Percentiles rank a stretch among this genome's conserved stretches.
Evolutionary conservation across 2,329 filamentous ascomycete species (phyloP).

Genomic region (Truncatella angustata): DNA sequence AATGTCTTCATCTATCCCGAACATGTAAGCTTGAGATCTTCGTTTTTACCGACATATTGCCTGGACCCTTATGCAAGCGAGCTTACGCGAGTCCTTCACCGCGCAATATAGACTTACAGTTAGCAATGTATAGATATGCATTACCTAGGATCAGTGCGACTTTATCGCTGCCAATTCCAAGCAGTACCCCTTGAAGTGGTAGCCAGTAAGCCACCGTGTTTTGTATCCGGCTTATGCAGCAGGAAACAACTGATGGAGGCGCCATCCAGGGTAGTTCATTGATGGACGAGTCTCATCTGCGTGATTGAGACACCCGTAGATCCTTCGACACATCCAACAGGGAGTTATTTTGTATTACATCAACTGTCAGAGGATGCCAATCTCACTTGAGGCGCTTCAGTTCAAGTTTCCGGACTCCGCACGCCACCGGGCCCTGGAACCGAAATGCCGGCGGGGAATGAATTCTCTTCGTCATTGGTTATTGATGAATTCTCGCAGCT

Average conservation of each 20-base stretch:
- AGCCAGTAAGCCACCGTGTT: not conserved
- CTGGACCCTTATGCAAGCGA: too few relatives aligned
- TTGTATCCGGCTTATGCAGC: not conserved
- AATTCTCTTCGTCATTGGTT: not conserved
- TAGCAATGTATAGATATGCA: too few relatives aligned
- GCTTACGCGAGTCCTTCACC: too few relatives aligned
- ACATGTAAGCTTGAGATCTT: too few relatives aligned
- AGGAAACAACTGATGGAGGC: not conserved
- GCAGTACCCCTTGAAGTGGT: not conserved
- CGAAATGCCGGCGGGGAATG: constrained; percentile 6
- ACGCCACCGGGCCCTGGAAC: not conserved
- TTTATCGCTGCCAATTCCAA: not conserved
- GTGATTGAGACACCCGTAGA: not conserved
- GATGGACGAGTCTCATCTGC: constrained; percentile 1
- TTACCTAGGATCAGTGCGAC: too few relatives aligned
- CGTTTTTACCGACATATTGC: too few relatives aligned
- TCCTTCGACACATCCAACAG: not conserved
- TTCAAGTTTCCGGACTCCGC: not conserved
- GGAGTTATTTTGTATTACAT: not conserved
- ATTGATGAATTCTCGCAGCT: not conserved
- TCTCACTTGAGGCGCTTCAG: not conserved
- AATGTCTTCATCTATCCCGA: too few relatives aligned
- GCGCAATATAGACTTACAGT: too few relatives aligned
- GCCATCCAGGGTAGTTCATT: not conserved
- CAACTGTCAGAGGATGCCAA: not conserved